Evolutionary conservation across 2,329 filamentous ascomycete genomes (phyloP).

Genomic region (Monosporascus cannonballus): DNA sequence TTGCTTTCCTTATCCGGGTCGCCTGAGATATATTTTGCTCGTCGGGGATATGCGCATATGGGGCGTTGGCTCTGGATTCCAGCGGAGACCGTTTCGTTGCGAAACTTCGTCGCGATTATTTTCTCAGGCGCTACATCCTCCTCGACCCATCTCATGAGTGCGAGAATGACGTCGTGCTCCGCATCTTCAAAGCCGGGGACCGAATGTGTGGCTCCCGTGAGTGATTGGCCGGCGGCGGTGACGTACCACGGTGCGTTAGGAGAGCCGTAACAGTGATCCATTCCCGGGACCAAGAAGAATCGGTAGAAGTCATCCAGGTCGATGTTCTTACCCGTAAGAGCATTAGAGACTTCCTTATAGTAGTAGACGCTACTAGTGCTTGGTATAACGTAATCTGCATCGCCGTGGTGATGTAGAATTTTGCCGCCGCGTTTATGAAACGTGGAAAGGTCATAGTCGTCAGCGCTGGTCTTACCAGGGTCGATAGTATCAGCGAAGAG

Average conservation of each 20-base stretch:
- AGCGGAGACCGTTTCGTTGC: conserved; percentile 14
- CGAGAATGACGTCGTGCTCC: conserved; percentile 29
- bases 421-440: conserved; percentile 28
- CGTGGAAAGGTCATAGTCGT: conserved; percentile 26
- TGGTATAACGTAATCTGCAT: conserved; percentile 26
- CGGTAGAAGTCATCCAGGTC: conserved; percentile 41
- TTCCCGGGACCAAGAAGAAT: conserved; percentile 43
- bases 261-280: conserved; percentile 37
- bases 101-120: conserved; percentile 24
- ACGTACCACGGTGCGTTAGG: conserved; percentile 28
- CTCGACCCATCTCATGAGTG: conserved; percentile 33
- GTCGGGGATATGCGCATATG: conserved; percentile 22
- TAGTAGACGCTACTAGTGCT: conserved; percentile 25
- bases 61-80: conserved; percentile 21
- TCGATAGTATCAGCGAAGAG: conserved; percentile 19
- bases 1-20: conserved; percentile 15
- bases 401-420: conserved; percentile 31
- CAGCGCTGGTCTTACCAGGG: conserved; percentile 15
- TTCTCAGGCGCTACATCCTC: conserved; percentile 19
- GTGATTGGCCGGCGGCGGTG: conserved; percentile 21
- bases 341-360: conserved; percentile 21
- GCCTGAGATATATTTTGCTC: conserved; percentile 19
- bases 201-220: conserved; percentile 21
- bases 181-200: conserved; percentile 30
- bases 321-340: conserved; percentile 18